Percentiles rank a stretch among this genome's conserved stretches.
Conservation (phyloP, 2,329 filamentous ascomycete species). For the Thelonectria discophora region DNA sequence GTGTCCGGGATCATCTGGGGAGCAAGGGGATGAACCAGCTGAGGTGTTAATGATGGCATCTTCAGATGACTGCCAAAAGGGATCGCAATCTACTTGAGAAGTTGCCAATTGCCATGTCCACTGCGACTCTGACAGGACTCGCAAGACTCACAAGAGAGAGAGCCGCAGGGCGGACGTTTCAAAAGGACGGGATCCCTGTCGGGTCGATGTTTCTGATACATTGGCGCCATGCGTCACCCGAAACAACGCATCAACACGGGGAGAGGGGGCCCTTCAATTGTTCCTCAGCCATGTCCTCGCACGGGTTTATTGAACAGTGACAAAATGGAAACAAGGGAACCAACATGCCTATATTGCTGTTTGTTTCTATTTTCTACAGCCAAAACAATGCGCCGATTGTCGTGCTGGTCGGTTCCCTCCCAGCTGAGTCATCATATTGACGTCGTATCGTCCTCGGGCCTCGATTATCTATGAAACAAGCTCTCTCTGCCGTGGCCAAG, state of each 20-base stretch:
- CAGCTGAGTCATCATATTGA: background rate
- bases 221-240: background rate
- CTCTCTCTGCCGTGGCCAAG: background rate
- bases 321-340: background rate
- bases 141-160: too few species aligned
- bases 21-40: background rate
- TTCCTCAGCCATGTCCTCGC: background rate
- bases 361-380: background rate
- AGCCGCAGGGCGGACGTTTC: constrained; percentile 9
- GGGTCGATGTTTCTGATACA: constrained; percentile 23
- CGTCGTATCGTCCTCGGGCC: background rate
- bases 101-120: constrained; percentile 7
- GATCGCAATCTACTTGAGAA: constrained; percentile 15
- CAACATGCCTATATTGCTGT: background rate
- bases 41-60: too few species aligned
- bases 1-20: background rate
- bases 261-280: background rate
- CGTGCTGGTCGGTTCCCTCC: constrained; percentile 2
- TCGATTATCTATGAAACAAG: background rate
- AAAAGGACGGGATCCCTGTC: constrained; percentile 6
- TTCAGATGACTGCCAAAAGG: too few species aligned
- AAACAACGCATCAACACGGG: constrained; percentile 7
- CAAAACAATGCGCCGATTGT: background rate
- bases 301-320: background rate
- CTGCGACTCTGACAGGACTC: background rate